Conservation (phyloP, 2,329 filamentous ascomycete species). For the Trichoderma arundinaceum region DNA sequence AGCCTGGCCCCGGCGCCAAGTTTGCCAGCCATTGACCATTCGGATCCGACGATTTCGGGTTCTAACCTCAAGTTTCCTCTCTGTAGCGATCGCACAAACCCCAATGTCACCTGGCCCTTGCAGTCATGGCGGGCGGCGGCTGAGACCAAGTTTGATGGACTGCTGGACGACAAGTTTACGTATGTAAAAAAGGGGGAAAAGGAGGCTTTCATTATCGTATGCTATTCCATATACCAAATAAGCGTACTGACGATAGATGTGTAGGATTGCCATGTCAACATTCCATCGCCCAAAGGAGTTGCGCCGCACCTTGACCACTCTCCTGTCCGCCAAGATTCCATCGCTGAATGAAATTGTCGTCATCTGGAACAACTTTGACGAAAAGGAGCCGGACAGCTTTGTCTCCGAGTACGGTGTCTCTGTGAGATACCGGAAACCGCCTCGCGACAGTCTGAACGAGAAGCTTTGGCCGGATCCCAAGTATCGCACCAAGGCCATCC, state of each 20-base stretch:
- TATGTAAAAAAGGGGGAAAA: conserved; percentile 35
- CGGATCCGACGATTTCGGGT: background rate
- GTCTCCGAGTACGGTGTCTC: conserved; percentile 41
- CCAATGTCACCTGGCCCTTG: conserved; percentile 11
- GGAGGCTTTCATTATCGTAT: background rate
- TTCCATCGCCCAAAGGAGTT: conserved; percentile 47
- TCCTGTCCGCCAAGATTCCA: conserved; percentile 43
- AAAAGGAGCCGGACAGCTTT: conserved; percentile 40
- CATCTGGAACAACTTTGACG: conserved; percentile 47
- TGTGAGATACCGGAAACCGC: conserved; percentile 45
- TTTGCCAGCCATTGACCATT: background rate
- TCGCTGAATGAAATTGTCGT: conserved; percentile 48
- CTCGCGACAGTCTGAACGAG: conserved; percentile 46
- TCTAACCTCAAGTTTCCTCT: conserved; percentile 6
- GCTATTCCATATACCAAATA: background rate
- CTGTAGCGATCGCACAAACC: conserved; percentile 5
- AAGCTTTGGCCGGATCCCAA: conserved; percentile 47
- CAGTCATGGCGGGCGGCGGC: conserved; percentile 25
- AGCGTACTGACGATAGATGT: background rate
- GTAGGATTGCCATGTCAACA: conserved; percentile 48
- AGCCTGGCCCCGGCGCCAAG: conserved; percentile 8
- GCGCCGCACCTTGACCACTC: conserved; percentile 39
- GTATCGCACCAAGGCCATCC: conserved; percentile 48
- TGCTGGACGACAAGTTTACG: conserved; percentile 44
- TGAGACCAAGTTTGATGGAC: conserved; percentile 37